Evolutionary conservation across 2,329 filamentous ascomycete genomes (phyloP).

Genomic region (Beauveria australis): DNA sequence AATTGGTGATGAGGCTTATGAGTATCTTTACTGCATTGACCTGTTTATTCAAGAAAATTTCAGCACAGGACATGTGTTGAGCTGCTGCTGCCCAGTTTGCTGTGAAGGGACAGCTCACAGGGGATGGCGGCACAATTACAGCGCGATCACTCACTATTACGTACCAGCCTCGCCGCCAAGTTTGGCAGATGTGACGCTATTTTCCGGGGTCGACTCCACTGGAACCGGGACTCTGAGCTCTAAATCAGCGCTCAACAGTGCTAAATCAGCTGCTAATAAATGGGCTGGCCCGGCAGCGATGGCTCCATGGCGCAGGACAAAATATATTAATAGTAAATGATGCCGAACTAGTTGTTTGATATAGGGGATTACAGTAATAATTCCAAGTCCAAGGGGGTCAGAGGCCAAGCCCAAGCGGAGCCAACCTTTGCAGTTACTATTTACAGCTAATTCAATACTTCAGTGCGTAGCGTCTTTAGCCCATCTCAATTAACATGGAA

Average conservation of each 20-base stretch:
- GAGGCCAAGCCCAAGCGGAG: too few relatives aligned
- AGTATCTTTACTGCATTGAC: too few relatives aligned
- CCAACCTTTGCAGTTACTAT: too few relatives aligned
- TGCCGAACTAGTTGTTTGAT: too few relatives aligned
- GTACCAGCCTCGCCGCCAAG: neutral
- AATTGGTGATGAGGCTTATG: neutral
- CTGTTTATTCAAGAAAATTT: neutral
- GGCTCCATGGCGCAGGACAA: too few relatives aligned
- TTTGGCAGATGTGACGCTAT: constrained; percentile 2
- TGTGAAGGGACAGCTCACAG: neutral
- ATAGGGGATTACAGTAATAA: too few relatives aligned
- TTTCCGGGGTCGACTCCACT: constrained; percentile 8
- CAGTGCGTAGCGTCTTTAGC: too few relatives aligned
- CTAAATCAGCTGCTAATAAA: neutral
- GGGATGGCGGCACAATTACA: neutral
- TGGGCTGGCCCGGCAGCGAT: too few relatives aligned
- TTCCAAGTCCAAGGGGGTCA: too few relatives aligned
- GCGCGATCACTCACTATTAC: neutral
- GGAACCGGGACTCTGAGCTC: neutral
- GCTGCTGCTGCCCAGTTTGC: neutral
- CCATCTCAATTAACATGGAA: too few relatives aligned
- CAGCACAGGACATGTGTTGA: neutral
- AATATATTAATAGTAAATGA: too few relatives aligned
- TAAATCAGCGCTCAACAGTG: neutral
- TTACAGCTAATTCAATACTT: too few relatives aligned